Conservation (phyloP, 2,329 filamentous ascomycete species). For the Talaromyces sp. region DNA sequence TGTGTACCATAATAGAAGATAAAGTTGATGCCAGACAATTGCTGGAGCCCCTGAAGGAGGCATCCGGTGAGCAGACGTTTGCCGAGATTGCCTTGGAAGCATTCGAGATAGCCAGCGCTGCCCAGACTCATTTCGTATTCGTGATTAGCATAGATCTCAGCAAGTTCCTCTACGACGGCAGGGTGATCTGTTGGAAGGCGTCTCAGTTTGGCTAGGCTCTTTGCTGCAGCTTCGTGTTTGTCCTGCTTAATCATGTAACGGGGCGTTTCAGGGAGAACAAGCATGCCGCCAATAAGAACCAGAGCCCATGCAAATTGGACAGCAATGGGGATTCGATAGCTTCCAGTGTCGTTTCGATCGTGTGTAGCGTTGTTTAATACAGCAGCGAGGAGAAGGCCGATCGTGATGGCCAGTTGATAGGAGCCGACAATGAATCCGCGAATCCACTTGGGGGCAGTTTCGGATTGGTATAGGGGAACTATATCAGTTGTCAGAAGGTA, state of each 20-base stretch:
- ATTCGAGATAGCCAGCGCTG: constrained; percentile 35
- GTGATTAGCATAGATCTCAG: constrained; percentile 50
- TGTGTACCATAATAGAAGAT: constrained; percentile 43
- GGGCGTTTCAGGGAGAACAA: constrained; percentile 73
- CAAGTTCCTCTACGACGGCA: constrained; percentile 43
- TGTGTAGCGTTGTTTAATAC: constrained; percentile 65
- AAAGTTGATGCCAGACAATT: constrained; percentile 44
- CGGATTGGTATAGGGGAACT: constrained; percentile 77
- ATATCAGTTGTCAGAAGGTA: too few species aligned
- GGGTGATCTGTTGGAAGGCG: constrained; percentile 58
- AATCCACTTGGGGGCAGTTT: constrained; percentile 72
- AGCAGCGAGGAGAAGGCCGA: constrained; percentile 57
- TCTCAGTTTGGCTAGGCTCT: constrained; percentile 59
- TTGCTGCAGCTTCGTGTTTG: constrained; percentile 61
- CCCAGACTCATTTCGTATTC: constrained; percentile 66
- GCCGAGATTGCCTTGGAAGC: constrained; percentile 32
- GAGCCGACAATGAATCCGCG: constrained; percentile 71
- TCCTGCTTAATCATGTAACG: constrained; percentile 65
- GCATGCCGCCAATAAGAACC: constrained; percentile 66
- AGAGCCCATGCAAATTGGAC: constrained; percentile 71
- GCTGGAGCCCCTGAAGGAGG: constrained; percentile 39
- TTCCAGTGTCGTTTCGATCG: constrained; percentile 56
- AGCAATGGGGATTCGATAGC: constrained; percentile 73
- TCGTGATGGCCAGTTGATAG: constrained; percentile 74
- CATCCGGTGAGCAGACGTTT: constrained; percentile 42